phyloP scores from a whole-genome alignment of 139 green algal genomes.

The Nannochloris sp. region DNA sequence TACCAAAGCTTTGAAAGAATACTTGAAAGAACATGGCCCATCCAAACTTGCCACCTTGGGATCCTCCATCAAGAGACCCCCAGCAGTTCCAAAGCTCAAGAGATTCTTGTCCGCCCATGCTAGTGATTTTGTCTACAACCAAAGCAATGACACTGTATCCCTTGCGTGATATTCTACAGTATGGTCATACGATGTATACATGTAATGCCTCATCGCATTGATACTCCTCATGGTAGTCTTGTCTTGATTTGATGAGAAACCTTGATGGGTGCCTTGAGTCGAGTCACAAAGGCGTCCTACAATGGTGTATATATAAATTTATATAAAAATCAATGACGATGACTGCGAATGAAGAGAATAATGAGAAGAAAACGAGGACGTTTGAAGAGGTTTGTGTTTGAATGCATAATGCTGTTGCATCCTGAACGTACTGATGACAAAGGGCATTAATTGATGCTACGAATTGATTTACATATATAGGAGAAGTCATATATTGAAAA shows the following conservation, averaged over 20 bases:
- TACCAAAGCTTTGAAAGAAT: not conserved
- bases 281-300: too few relatives aligned
- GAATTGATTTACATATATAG: not conserved
- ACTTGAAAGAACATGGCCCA: slow-evolving; percentile 6
- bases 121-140: slow-evolving; percentile 12
- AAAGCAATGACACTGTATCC: slow-evolving; percentile 16
- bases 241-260: too few relatives aligned
- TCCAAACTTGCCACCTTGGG: slow-evolving; percentile 9
- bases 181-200: not conserved
- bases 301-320: too few relatives aligned
- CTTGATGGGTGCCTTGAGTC: too few relatives aligned
- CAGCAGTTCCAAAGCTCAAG: slow-evolving; percentile 9
- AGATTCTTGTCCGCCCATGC: not conserved
- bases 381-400: slow-evolving; percentile 5
- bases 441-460: not conserved
- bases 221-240: too few relatives aligned
- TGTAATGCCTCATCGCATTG: not conserved
- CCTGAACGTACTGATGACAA: too few relatives aligned
- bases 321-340: too few relatives aligned
- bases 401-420: not conserved
- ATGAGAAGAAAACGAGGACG: slow-evolving; percentile 11
- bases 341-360: slow-evolving; percentile 4
- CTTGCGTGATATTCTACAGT: slow-evolving; percentile 5
- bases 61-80: slow-evolving; percentile 3
- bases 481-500: slow-evolving; percentile 29